These are phyloP conservation scores for Diddensiella transvaalensis DNA, from an alignment of 805 yeast genomes.

Conservation along the genomic window DNA sequence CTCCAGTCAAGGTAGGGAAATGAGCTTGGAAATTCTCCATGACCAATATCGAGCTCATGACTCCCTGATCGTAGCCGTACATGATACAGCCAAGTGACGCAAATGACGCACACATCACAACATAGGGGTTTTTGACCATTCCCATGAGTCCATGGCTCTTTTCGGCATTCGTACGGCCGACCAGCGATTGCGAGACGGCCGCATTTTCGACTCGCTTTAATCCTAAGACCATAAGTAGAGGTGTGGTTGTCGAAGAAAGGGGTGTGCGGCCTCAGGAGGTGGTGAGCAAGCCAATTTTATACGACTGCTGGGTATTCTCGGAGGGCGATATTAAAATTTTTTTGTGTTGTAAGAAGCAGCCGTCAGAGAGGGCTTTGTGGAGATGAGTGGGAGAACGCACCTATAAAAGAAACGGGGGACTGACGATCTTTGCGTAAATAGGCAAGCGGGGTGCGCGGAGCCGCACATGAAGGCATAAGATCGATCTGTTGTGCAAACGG, in stretches of 20 bases:
- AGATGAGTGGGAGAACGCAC: neutral
- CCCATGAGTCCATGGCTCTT: slow-evolving; percentile 23
- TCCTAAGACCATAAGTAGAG: slow-evolving; percentile 2
- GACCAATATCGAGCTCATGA: slow-evolving; percentile 23
- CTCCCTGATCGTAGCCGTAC: slow-evolving; percentile 28
- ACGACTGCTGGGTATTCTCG: no score
- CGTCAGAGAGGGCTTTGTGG: neutral
- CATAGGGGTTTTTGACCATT: slow-evolving; percentile 22
- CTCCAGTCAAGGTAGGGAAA: slow-evolving; percentile 18
- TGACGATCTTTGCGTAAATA: neutral
- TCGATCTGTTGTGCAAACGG: neutral
- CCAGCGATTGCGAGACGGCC: slow-evolving; percentile 23
- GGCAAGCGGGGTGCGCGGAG: neutral
- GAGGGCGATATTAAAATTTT: neutral
- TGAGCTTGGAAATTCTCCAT: slow-evolving; percentile 26
- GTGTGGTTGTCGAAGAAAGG: neutral
- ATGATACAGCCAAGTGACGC: slow-evolving; percentile 26
- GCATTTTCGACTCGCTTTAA: slow-evolving; percentile 9
- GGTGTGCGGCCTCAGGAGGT: neutral
- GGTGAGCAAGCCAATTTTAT: no score
- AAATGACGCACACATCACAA: slow-evolving; percentile 21
- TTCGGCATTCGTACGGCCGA: slow-evolving; percentile 27
- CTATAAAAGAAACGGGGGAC: neutral
- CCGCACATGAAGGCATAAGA: neutral
- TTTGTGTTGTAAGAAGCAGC: neutral